phyloP scores from a whole-genome alignment of 108 stramenopile species.

The Epithemia pelagica region DNA sequence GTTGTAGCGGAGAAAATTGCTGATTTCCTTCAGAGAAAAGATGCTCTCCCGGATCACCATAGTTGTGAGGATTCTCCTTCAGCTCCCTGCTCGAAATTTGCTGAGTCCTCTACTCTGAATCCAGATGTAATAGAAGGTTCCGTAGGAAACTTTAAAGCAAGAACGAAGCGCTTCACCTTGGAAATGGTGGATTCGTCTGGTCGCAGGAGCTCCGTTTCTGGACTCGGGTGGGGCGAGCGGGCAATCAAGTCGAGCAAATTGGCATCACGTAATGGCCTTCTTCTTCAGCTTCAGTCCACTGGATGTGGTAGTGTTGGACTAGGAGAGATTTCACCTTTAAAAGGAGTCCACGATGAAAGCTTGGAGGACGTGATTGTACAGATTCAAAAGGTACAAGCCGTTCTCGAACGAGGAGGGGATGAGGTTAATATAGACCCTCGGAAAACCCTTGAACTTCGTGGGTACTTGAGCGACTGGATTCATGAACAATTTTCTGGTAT shows the following conservation, averaged over 20 bases:
- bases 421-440: conserved; percentile 17
- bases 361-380: conserved; percentile 49
- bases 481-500: conserved; percentile 23
- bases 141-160: too few species aligned
- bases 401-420: conserved; percentile 9
- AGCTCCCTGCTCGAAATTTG: too few species aligned
- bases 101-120: too few species aligned
- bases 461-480: conserved; percentile 12
- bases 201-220: conserved; percentile 35
- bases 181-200: conserved; percentile 23
- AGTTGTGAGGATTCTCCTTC: too few species aligned
- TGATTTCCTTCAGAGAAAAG: conserved; percentile 16
- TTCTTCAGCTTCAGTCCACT: conserved; percentile 54
- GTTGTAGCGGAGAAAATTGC: conserved; percentile 36
- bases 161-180: conserved; percentile 54
- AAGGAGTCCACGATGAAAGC: conserved; percentile 64
- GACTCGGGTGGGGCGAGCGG: conserved; percentile 70
- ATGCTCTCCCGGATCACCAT: too few species aligned
- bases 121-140: too few species aligned
- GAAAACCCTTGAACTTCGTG: conserved; percentile 26
- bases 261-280: conserved; percentile 43
- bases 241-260: conserved; percentile 23
- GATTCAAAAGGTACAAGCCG: conserved; percentile 30
- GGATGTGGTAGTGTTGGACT: conserved; percentile 60
- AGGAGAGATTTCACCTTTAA: conserved; percentile 73